phyloP scores from a whole-genome alignment of 805 yeast genomes.

The Wickerhamiella dianesei region DNA sequence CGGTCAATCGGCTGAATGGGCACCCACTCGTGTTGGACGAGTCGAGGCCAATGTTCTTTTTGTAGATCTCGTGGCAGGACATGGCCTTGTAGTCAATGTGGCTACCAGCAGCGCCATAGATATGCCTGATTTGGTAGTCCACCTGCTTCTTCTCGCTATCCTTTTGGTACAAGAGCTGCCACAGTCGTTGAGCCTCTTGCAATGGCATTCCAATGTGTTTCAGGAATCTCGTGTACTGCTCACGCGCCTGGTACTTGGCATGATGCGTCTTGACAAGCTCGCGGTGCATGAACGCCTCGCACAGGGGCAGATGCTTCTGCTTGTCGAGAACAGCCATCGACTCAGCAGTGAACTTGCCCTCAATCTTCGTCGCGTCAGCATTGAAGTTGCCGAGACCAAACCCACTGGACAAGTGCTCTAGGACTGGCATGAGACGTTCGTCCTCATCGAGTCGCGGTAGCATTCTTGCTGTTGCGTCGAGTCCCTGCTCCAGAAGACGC shows the following conservation, averaged over 20 bases:
- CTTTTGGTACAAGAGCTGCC: constrained; percentile 38
- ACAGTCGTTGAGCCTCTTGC: constrained; percentile 79
- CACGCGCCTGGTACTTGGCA: constrained; percentile 71
- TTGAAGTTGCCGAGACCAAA: constrained; percentile 28
- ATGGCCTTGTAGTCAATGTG: constrained; percentile 74
- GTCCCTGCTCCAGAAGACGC: constrained; percentile 34
- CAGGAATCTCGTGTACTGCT: constrained; percentile 69
- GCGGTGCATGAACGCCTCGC: constrained; percentile 54
- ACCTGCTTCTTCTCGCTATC: constrained; percentile 36
- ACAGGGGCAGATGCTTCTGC: constrained; percentile 63
- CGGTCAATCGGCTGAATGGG: constrained; percentile 66
- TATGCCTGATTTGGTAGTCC: constrained; percentile 74
- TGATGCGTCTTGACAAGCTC: constrained; percentile 53
- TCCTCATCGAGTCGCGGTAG: constrained; percentile 83
- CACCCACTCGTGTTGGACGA: constrained; percentile 67
- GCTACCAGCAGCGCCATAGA: constrained; percentile 85
- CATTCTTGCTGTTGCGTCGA: constrained; percentile 58
- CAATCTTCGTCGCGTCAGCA: constrained; percentile 21
- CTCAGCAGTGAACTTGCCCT: constrained; percentile 39
- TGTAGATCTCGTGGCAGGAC: constrained; percentile 67
- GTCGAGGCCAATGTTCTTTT: constrained; percentile 37
- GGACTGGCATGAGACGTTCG: constrained; percentile 71
- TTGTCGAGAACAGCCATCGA: constrained; percentile 43
- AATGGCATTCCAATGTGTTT: constrained; percentile 80
- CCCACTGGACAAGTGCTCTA: constrained; percentile 54